These are phyloP conservation scores for Cladosporium sp. DNA, from an alignment of 2,329 filamentous ascomycete genomes.

Conservation along the genomic window DNA sequence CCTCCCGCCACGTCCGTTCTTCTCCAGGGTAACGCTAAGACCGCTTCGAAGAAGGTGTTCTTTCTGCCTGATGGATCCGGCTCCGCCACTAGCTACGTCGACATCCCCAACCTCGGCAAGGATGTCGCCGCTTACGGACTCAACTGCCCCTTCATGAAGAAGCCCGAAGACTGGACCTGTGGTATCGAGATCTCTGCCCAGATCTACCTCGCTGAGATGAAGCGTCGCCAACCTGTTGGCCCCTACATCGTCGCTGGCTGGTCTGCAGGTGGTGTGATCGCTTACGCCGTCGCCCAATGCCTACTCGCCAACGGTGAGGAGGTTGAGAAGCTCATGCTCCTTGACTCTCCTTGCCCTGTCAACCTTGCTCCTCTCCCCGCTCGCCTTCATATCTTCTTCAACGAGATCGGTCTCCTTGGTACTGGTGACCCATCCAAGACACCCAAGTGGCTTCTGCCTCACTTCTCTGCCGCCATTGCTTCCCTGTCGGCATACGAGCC, in stretches of 20 bases:
- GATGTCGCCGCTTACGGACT: slow-evolving; percentile 56
- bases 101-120: slow-evolving; percentile 56
- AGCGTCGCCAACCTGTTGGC: slow-evolving; percentile 67
- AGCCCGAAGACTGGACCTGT: slow-evolving; percentile 64
- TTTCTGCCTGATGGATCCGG: slow-evolving; percentile 56
- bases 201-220: slow-evolving; percentile 69
- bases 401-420: slow-evolving; percentile 69
- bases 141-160: slow-evolving; percentile 72
- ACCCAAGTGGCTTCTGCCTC: slow-evolving; percentile 71
- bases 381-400: slow-evolving; percentile 70
- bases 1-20: slow-evolving; percentile 57
- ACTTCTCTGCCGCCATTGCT: slow-evolving; percentile 69
- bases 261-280: slow-evolving; percentile 58
- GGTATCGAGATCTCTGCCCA: slow-evolving; percentile 65
- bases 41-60: slow-evolving; percentile 57
- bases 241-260: slow-evolving; percentile 57
- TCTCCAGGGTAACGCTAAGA: slow-evolving; percentile 58
- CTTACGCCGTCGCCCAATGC: slow-evolving; percentile 53
- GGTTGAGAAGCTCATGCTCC: slow-evolving; percentile 53
- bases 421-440: slow-evolving; percentile 60
- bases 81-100: slow-evolving; percentile 67
- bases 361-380: slow-evolving; percentile 52
- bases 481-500: slow-evolving; percentile 70
- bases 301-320: slow-evolving; percentile 50
- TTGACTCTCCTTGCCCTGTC: slow-evolving; percentile 56